phyloP scores from a whole-genome alignment of 1,284 basidiomycete species.

The Sanghuangporus sanghuang region DNA sequence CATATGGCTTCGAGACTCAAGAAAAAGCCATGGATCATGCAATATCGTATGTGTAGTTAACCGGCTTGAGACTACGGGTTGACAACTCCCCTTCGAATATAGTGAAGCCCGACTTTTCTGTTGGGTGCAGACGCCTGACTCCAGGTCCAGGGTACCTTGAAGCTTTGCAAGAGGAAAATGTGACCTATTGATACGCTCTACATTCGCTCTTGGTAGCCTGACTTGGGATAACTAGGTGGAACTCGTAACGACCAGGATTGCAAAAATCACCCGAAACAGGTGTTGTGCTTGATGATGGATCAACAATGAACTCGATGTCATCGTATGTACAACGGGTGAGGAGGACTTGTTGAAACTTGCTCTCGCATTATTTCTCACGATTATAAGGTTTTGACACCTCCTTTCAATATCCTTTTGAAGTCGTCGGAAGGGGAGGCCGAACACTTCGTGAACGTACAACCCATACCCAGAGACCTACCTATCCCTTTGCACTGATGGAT shows the following conservation, averaged over 20 bases:
- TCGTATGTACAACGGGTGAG: constrained; percentile 52
- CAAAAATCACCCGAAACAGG: constrained; percentile 46
- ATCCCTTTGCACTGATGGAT: constrained; percentile 49
- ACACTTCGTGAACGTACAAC: constrained; percentile 43
- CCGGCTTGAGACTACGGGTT: neutral
- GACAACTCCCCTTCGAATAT: neutral
- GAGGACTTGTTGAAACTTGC: neutral
- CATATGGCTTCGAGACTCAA: constrained; percentile 47
- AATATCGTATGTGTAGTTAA: constrained; percentile 37
- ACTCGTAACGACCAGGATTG: constrained; percentile 47
- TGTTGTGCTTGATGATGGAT: constrained; percentile 50
- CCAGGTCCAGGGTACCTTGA: constrained; percentile 64
- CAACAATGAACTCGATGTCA: constrained; percentile 49
- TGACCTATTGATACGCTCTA: constrained; percentile 22
- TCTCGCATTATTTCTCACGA: neutral
- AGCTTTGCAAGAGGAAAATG: constrained; percentile 55
- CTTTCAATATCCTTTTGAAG: constrained; percentile 43
- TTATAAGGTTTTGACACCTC: constrained; percentile 47
- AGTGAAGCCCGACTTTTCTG: constrained; percentile 56
- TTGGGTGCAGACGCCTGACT: constrained; percentile 55
- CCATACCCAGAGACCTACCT: constrained; percentile 55
- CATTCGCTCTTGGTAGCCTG: neutral
- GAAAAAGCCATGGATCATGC: constrained; percentile 54
- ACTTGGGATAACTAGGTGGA: constrained; percentile 36
- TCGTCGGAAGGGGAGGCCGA: constrained; percentile 45